phyloP scores from a whole-genome alignment of 1,284 basidiomycete species.

The Laetiporus sulphureus region DNA sequence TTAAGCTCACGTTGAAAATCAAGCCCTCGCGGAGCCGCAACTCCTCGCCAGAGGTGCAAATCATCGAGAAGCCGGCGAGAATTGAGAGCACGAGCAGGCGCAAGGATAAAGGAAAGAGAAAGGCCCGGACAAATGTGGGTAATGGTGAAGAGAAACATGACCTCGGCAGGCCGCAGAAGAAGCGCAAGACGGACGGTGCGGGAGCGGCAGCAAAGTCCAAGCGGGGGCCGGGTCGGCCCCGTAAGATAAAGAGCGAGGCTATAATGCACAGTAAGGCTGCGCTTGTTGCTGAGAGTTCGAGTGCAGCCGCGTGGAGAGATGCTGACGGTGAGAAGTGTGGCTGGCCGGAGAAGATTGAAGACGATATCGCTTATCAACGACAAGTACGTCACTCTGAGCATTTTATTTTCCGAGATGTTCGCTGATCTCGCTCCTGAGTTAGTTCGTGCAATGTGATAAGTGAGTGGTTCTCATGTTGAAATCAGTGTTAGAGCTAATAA shows the following conservation, averaged over 20 bases:
- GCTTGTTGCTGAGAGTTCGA: neutral
- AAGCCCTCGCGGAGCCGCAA: no score
- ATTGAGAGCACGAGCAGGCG: neutral
- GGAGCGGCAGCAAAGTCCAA: neutral
- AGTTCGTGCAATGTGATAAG: constrained; percentile 16
- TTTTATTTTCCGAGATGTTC: neutral
- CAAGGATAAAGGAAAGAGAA: neutral
- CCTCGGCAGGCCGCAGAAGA: constrained; percentile 3
- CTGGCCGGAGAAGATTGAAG: constrained; percentile 9
- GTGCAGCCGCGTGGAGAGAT: neutral
- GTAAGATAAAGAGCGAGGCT: neutral
- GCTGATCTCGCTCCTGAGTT: neutral
- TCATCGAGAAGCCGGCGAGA: constrained; percentile 3
- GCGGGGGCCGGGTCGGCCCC: neutral
- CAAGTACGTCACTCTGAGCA: constrained; percentile 7
- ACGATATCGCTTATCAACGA: constrained; percentile 7
- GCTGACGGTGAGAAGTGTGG: constrained; percentile 1
- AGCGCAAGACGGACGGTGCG: constrained; percentile 8
- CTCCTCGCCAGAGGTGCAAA: constrained; percentile 6
- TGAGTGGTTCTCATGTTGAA: neutral
- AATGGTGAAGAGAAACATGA: neutral
- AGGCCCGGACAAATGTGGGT: neutral
- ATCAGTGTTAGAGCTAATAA: neutral
- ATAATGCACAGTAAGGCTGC: neutral
- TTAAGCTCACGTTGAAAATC: no score